Conservation (phyloP, 495 filamentous ascomycete species). For the Penicillium crystallinum region DNA sequence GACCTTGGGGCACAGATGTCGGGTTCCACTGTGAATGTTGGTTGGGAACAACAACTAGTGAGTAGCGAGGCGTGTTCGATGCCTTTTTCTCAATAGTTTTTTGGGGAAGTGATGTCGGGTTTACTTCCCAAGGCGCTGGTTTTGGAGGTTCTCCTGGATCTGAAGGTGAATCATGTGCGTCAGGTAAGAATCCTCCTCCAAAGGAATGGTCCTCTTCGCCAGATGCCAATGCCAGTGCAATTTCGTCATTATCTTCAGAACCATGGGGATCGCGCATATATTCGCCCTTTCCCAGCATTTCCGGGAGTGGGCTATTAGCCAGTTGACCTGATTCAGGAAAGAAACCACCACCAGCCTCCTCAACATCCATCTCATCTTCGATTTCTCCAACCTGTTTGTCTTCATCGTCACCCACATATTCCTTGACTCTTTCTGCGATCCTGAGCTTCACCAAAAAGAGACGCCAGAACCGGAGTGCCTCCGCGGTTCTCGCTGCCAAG, state of each 20-base stretch:
- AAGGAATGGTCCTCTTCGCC: neutral
- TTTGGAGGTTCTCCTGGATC: neutral
- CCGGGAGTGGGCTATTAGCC: constrained; percentile 1
- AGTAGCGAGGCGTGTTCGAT: constrained; percentile 20
- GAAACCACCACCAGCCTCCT: constrained; percentile 34
- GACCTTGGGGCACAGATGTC: neutral
- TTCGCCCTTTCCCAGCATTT: constrained; percentile 3
- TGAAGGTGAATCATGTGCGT: constrained; percentile 6
- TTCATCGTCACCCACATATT: constrained; percentile 54
- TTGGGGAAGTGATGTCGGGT: neutral
- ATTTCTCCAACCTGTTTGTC: constrained; percentile 17
- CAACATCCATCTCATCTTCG: constrained; percentile 16
- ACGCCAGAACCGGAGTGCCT: constrained; percentile 69
- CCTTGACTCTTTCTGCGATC: constrained; percentile 70
- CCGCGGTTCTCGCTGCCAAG: constrained; percentile 47
- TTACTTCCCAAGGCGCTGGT: neutral
- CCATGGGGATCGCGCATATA: neutral
- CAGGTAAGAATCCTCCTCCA: constrained; percentile 24
- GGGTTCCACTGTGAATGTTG: neutral
- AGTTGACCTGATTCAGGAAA: constrained; percentile 44
- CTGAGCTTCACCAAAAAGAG: constrained; percentile 68
- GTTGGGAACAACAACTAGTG: constrained; percentile 31
- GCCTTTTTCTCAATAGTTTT: neutral
- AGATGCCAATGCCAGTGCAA: neutral
- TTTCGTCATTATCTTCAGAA: neutral